phyloP scores from a whole-genome alignment of 441 rosid genomes.

The Caryocar brasiliense region DNA sequence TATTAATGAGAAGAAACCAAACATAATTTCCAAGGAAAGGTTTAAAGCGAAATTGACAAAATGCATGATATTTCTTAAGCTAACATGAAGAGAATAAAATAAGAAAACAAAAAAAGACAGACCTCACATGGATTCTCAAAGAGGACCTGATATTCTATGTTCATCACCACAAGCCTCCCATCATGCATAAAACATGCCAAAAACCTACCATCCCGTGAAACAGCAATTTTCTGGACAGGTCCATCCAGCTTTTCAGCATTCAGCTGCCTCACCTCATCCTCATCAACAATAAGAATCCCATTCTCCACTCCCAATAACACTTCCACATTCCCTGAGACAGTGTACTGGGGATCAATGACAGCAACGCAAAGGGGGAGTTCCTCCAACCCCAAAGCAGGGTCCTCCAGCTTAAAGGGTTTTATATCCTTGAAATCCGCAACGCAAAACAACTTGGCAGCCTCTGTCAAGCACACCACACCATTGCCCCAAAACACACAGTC shows the following conservation, averaged over 20 bases:
- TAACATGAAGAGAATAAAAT: neutral
- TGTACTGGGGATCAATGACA: constrained; percentile 85
- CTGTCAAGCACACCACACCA: constrained; percentile 85
- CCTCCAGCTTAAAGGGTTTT: constrained; percentile 52
- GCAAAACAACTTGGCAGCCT: constrained; percentile 53
- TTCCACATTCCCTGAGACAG: constrained; percentile 78
- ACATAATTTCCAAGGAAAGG: neutral
- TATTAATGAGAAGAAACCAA: neutral
- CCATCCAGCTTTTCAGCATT: constrained; percentile 46
- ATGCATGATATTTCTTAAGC: too few relatives aligned
- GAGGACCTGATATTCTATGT: constrained; percentile 38
- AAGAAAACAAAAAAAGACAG: constrained; percentile 1
- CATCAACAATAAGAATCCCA: constrained; percentile 62
- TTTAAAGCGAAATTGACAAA: too few relatives aligned
- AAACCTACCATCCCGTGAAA: constrained; percentile 69
- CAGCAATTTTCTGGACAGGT: constrained; percentile 69
- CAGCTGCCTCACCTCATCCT: constrained; percentile 64
- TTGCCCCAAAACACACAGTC: constrained; percentile 91
- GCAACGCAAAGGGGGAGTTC: constrained; percentile 63
- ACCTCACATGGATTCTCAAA: constrained; percentile 77
- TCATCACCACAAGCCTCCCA: constrained; percentile 66
- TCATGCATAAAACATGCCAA: constrained; percentile 88
- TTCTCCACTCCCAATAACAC: constrained; percentile 56
- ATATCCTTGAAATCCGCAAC: constrained; percentile 68
- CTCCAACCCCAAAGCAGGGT: constrained; percentile 39